Base-by-base conservation (phyloP, 2,329 filamentous ascomycete genomes). In the Talaromyces sp. region DNA sequence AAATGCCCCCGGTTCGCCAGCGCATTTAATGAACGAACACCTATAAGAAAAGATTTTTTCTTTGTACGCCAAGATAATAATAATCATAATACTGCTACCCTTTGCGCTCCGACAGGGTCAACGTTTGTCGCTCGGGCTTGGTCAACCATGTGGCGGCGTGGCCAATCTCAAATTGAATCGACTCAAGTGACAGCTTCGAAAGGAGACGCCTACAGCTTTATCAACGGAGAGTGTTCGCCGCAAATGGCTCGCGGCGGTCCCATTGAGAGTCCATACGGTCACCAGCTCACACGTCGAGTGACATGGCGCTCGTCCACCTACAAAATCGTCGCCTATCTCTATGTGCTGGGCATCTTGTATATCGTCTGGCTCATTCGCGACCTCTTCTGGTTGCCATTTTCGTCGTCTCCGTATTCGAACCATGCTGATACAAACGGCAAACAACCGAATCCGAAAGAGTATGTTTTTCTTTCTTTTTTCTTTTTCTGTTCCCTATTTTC, bases 221-320 rank as follows among this genome's bases (percentile, higher is more conserved):
- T 66, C 66, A 56, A 48, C 41, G 35, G 54, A n/a, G 26, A 56
- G 19, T n/a, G 17, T 9, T 50, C 55, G 29, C 17, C 55, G 17
- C 54, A 41, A 55, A 65, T 65, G 46, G 69, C 64, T 58, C 72
- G 70, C 54, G 69, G 72, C 48, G 74, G 72, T 10, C 74, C 73
- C 51, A 75, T 76, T 63, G 74, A 75, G 63, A 73, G 72, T n/a
- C 74, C 74, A 35, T 68, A 72, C 65, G 74, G 74, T 61, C 71
- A 73, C 46, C 69, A 72, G 55, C 65, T 76, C 43, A 73, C 74
- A 62, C 73, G 74, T 32, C 69, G 74, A 63, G 73, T 76, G 64
- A 76, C 74, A 64, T 76, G 74, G 74, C 73, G 74, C 38, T 76
- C 74, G 12, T 75, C 74, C 17, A 75, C 74, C 21, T 76, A 76